Conservation (phyloP, 2,329 filamentous ascomycete species). For the Ophiobolus disseminans region DNA sequence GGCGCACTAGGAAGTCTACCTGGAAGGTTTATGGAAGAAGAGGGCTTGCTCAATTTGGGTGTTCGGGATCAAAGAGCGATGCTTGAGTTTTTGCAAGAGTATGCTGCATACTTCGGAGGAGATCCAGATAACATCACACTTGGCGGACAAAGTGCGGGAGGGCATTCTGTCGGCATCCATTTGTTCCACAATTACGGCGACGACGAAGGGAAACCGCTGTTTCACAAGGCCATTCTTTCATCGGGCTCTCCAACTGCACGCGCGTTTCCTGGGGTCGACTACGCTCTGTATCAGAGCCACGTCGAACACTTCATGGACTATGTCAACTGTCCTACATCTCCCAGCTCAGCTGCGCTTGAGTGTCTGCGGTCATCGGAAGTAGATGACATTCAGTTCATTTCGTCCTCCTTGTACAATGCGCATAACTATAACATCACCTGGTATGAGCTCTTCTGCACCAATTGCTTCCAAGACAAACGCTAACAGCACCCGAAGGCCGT, state of each 20-base stretch:
- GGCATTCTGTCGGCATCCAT: conserved; percentile 46
- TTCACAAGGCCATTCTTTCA: conserved; percentile 42
- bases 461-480: too few species aligned
- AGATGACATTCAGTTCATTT: conserved; percentile 49
- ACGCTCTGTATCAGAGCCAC: conserved; percentile 39
- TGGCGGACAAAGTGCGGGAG: conserved; percentile 52
- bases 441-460: too few species aligned
- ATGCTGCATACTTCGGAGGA: conserved; percentile 49
- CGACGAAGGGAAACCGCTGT: conserved; percentile 38
- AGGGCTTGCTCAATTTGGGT: conserved; percentile 44
- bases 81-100: conserved; percentile 51
- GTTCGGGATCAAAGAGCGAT: conserved; percentile 39
- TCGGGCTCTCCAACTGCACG: conserved; percentile 47
- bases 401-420: conserved; percentile 49
- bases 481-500: too few species aligned
- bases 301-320: conserved; percentile 41
- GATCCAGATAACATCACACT: conserved; percentile 50
- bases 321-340: conserved; percentile 33
- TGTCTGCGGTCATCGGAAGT: conserved; percentile 52
- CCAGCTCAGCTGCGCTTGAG: conserved; percentile 39
- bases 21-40: conserved; percentile 42
- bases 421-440: conserved; percentile 54
- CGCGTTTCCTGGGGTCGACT: conserved; percentile 43
- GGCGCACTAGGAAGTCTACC: conserved; percentile 45
- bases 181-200: conserved; percentile 48